Evolutionary conservation across 176 grass and related monocot genomes (phyloP).

Genomic region (Cenchrus fungigraminus): DNA sequence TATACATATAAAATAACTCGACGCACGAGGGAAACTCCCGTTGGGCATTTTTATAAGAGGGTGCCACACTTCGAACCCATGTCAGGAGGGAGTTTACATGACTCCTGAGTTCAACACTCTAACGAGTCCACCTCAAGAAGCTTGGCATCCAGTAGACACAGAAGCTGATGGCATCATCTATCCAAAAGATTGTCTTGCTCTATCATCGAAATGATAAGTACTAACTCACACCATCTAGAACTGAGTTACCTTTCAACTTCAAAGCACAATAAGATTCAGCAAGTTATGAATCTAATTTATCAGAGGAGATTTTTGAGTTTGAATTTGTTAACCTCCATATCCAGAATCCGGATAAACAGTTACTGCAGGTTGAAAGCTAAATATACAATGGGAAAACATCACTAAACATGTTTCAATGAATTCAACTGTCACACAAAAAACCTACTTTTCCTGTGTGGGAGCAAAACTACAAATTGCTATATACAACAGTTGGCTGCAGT

Average conservation of each 20-base stretch:
- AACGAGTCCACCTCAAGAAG: neutral
- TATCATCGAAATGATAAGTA: neutral
- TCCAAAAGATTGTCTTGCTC: neutral
- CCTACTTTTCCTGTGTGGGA: neutral
- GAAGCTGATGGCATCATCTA: conserved; percentile 1
- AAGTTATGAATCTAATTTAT: conserved; percentile 12
- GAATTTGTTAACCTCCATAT: neutral
- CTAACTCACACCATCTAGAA: neutral
- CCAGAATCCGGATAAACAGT: neutral
- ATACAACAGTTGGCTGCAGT: neutral
- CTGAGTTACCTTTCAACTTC: neutral
- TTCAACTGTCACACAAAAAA: conserved; percentile 31
- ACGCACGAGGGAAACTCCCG: too few species aligned
- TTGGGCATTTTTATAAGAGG: neutral
- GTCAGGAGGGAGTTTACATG: neutral
- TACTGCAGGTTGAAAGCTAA: neutral
- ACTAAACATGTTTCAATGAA: conserved; percentile 26
- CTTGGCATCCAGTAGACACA: neutral
- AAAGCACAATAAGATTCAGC: neutral
- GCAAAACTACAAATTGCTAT: conserved; percentile 44
- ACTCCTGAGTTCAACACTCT: neutral
- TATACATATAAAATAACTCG: neutral
- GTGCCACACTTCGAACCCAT: neutral
- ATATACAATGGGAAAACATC: conserved; percentile 12
- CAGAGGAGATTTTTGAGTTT: neutral